Evolutionary conservation across 192 early-diverging fungal species (phyloP).

Genomic region (Geranomyces variabilis): DNA sequence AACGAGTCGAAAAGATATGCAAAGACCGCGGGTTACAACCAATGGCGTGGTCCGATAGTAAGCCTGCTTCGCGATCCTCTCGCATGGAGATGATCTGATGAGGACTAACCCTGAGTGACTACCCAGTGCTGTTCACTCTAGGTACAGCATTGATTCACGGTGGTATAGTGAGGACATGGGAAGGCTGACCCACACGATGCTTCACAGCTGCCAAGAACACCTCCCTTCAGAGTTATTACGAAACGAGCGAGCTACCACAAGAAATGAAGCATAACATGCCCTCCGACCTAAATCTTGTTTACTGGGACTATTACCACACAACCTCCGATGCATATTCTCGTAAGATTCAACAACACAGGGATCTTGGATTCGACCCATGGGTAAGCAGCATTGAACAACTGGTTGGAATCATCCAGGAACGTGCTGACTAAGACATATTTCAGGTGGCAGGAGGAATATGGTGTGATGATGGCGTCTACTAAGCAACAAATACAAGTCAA

Average conservation of each 20-base stretch:
- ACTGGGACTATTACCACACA: slow-evolving; percentile 86
- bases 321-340: slow-evolving; percentile 66
- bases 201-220: slow-evolving; percentile 76
- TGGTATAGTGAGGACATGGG: neutral
- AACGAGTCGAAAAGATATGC: slow-evolving; percentile 74
- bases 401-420: too few species aligned
- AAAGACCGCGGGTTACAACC: slow-evolving; percentile 61
- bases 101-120: neutral
- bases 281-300: slow-evolving; percentile 69
- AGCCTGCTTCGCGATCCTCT: slow-evolving; percentile 10
- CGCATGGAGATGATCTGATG: neutral
- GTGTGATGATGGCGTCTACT: neutral
- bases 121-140: slow-evolving; percentile 42
- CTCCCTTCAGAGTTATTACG: slow-evolving; percentile 81
- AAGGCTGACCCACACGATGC: neutral
- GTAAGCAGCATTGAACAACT: neutral
- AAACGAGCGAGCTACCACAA: slow-evolving; percentile 53
- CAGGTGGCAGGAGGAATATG: slow-evolving; percentile 63
- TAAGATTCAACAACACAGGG: slow-evolving; percentile 83
- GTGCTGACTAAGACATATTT: neutral
- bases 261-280: slow-evolving; percentile 67
- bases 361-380: slow-evolving; percentile 84
- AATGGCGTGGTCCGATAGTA: slow-evolving; percentile 90
- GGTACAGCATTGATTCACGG: slow-evolving; percentile 10
- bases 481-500: too few species aligned